phyloP scores from a whole-genome alignment of 768 basidiomycete genomes.

The Naganishia friedmannii region DNA sequence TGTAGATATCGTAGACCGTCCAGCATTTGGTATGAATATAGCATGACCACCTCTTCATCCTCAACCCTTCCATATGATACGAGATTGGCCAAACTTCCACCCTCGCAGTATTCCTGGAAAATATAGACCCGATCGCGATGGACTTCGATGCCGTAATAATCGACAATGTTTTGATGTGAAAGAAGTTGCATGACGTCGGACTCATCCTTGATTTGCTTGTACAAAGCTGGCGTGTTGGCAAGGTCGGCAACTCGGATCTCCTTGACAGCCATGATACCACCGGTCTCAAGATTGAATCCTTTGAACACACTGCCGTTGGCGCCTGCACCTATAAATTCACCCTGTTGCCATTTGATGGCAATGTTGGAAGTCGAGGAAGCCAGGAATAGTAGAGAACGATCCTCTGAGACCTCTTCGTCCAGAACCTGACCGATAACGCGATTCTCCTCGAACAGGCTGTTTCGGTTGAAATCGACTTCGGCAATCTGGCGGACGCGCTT shows the following conservation, averaged over 20 bases:
- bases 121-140: slow-evolving; percentile 98
- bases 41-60: slow-evolving; percentile 89
- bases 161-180: slow-evolving; percentile 94
- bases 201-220: slow-evolving; percentile 91
- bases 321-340: slow-evolving; percentile 95
- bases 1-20: slow-evolving; percentile 92
- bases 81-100: slow-evolving; percentile 82
- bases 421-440: slow-evolving; percentile 83
- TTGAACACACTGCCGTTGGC: slow-evolving; percentile 99
- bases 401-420: slow-evolving; percentile 88
- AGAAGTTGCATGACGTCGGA: slow-evolving; percentile 97
- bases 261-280: slow-evolving; percentile 97
- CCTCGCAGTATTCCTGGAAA: slow-evolving; percentile 97
- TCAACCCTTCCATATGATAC: slow-evolving; percentile 92
- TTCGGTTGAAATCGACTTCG: slow-evolving; percentile 52
- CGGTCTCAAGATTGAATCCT: slow-evolving; percentile 91
- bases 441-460: slow-evolving; percentile 61
- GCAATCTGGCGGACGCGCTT: slow-evolving; percentile 58
- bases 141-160: slow-evolving; percentile 98
- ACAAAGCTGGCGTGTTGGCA: slow-evolving; percentile 78
- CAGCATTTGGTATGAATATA: slow-evolving; percentile 95
- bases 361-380: slow-evolving; percentile 95
- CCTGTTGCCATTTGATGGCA: slow-evolving; percentile 96
- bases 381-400: slow-evolving; percentile 86
- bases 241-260: slow-evolving; percentile 96